Conservation (phyloP, 1,284 basidiomycete species). For the Vanrija humicola region DNA sequence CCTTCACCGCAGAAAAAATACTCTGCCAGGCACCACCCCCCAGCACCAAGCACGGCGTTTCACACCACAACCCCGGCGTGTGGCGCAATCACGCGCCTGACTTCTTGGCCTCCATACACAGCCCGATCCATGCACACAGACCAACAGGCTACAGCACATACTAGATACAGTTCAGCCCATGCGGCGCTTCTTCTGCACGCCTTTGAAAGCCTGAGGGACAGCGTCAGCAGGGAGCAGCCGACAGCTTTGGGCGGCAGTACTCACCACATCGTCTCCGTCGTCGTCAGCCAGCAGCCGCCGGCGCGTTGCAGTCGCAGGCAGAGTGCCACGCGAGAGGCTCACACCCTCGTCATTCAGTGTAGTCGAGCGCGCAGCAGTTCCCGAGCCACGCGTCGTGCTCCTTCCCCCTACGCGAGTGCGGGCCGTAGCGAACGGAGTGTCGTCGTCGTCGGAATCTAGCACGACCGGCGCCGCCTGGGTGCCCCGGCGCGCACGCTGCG, state of each 20-base stretch:
- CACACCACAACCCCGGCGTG: too few relatives aligned
- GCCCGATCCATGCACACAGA: too few relatives aligned
- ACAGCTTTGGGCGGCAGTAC: background rate
- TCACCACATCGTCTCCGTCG: constrained; percentile 23
- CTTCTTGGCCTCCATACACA: too few relatives aligned
- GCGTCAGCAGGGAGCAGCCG: constrained; percentile 13
- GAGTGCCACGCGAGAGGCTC: background rate
- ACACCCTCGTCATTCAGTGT: constrained; percentile 1
- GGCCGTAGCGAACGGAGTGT: constrained; percentile 6
- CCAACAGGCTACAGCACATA: background rate
- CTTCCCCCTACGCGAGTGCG: background rate
- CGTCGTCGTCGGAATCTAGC: constrained; percentile 26
- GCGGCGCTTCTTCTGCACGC: constrained; percentile 24
- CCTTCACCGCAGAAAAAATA: too few relatives aligned
- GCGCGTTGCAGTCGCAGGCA: background rate
- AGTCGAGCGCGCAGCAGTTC: background rate
- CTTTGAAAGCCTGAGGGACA: constrained; percentile 21
- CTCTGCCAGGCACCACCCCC: too few relatives aligned
- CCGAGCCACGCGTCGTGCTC: background rate
- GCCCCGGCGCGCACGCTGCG: constrained; percentile 2
- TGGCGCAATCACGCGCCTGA: too few relatives aligned
- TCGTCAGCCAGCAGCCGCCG: constrained; percentile 15
- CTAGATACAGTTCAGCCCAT: constrained; percentile 10
- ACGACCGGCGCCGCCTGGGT: constrained; percentile 11
- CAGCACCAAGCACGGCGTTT: too few relatives aligned